phyloP scores from a whole-genome alignment of 208 protist species.

The Acanthamoeba royreba region DNA sequence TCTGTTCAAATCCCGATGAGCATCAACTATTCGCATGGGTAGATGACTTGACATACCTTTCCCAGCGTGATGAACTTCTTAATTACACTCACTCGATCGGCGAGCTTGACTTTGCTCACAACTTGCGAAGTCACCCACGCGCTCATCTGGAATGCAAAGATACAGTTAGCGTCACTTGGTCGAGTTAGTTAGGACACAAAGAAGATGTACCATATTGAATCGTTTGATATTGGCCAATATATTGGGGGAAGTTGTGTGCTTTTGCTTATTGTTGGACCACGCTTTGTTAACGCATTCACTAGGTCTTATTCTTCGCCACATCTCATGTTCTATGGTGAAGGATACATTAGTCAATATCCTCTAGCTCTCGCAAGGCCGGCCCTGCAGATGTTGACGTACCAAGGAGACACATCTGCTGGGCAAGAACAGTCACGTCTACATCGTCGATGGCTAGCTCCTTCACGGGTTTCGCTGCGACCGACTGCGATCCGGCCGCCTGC shows the following conservation, averaged over 20 bases:
- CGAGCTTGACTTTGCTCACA: slow-evolving; percentile 35
- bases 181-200: neutral
- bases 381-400: too few relatives aligned
- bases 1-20: neutral
- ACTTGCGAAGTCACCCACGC: slow-evolving; percentile 15
- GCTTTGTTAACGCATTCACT: slow-evolving; percentile 41
- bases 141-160: too few relatives aligned
- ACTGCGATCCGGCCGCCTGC: neutral
- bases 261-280: slow-evolving; percentile 1
- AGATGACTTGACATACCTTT: slow-evolving; percentile 9
- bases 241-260: slow-evolving; percentile 11
- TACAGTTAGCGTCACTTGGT: too few relatives aligned
- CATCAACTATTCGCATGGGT: too few relatives aligned
- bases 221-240: slow-evolving; percentile 20
- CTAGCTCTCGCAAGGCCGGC: too few relatives aligned
- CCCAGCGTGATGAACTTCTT: slow-evolving; percentile 4
- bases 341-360: too few relatives aligned
- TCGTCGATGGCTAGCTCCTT: slow-evolving; percentile 1
- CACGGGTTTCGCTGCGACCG: neutral
- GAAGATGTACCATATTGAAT: neutral
- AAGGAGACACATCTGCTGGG: slow-evolving; percentile 4
- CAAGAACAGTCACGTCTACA: neutral
- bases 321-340: neutral
- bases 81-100: neutral
- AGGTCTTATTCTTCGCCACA: neutral